Evolutionary conservation across 2,329 filamentous ascomycete genomes (phyloP), one percentile per base, ranked within the genome.

Genomic region (Plectosphaerella sp.): DNA sequence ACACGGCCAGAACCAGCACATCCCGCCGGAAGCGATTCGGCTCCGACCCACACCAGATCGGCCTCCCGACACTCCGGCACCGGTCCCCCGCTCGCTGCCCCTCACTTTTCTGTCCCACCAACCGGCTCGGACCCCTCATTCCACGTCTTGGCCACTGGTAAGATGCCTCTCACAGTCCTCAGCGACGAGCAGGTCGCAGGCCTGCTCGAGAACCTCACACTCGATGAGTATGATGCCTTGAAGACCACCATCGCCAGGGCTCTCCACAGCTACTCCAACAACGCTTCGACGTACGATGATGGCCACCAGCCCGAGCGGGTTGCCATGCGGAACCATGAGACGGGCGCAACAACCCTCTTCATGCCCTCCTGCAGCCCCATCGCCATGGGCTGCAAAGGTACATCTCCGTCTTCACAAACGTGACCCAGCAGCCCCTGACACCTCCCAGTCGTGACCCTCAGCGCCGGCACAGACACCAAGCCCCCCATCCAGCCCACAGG

Each of bases 311-410:
- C 82, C 6, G 71, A 75, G 52, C 73, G 80, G 33, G 74, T 74
- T 10, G 68, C 74, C 1, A 72, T 82, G 8, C 64, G 75, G 41
- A 78, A 77, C 24, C 63, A 69, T 2, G 66, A 64, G 1, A 79
- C 77, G 15, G 76, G 75, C 41, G 73, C 77, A 28, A 86, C 82
- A 16, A 89, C 85, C 2, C 70, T 91, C 20, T 91, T 90, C 64
- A 90, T 91, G 84, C 88, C 88, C 1, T 86, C 86, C 2, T 82
- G 78, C 22, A 83, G 83, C 53, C 79, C 80, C 0, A 66, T 71
- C 8, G 82, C 81, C 25, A 84, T 88, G 56, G 86, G 83, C 4
- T 79, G 90, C 61, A 92, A 92, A 72, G 81, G 82, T 79, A 58
- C 55, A 64, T 54, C 14, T 35, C 16, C 39, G 9, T 14, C 46